Conservation (phyloP, 2,329 filamentous ascomycete species). For the Penicillium sp. region DNA sequence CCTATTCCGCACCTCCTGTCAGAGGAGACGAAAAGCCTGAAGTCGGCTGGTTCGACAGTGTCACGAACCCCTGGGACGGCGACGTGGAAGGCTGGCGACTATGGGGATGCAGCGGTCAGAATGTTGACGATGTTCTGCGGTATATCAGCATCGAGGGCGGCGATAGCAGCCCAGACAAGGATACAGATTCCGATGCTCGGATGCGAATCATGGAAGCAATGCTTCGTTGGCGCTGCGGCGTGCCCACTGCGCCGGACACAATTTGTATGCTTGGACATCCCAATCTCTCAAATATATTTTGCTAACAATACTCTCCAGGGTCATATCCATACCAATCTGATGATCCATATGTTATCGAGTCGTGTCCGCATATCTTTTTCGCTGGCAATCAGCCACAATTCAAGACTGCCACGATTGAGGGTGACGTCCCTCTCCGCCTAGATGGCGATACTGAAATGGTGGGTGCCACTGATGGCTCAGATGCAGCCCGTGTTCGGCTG, state of each 20-base stretch:
- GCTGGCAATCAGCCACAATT: constrained; percentile 81
- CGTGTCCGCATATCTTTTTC: constrained; percentile 88
- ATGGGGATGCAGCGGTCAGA: constrained; percentile 85
- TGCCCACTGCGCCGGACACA: constrained; percentile 93
- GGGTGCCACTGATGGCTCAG: constrained; percentile 44
- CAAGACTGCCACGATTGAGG: constrained; percentile 67
- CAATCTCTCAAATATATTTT: background rate
- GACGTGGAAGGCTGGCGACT: constrained; percentile 88
- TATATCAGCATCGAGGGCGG: constrained; percentile 63
- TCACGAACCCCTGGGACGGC: constrained; percentile 91
- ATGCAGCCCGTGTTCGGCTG: constrained; percentile 70
- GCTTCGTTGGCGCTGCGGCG: constrained; percentile 85
- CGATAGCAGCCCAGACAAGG: constrained; percentile 23
- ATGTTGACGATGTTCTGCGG: constrained; percentile 88
- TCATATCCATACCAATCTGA: constrained; percentile 94
- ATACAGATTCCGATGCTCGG: constrained; percentile 61
- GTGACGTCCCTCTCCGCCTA: constrained; percentile 32
- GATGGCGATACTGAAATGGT: constrained; percentile 37
- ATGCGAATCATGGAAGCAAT: constrained; percentile 91
- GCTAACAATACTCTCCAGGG: constrained; percentile 53
- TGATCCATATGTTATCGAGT: constrained; percentile 82
- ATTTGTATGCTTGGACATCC: constrained; percentile 64
- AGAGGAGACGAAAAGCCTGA: constrained; percentile 40
- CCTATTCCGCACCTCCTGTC: constrained; percentile 54
- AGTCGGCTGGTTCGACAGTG: constrained; percentile 76